Evolutionary conservation across 2,329 filamentous ascomycete genomes (phyloP), one percentile per base, ranked within the genome.

Genomic region (Drechslerella stenobrocha): DNA sequence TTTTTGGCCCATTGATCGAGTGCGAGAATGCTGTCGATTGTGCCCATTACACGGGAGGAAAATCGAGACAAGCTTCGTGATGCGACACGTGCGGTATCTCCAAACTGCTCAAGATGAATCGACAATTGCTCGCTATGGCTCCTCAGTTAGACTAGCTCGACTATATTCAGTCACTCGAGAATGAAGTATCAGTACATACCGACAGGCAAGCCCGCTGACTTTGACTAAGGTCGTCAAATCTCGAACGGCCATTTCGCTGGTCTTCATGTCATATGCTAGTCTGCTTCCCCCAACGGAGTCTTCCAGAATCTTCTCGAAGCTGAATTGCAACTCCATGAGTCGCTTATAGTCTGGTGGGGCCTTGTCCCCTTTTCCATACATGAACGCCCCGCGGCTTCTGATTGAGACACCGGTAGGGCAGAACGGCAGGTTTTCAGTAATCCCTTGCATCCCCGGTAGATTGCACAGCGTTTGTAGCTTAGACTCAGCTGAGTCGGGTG

Each of bases 201-300:
- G 42, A 71, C 71, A 70, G 34, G 64, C 69, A 56, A 47, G 53
- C 32, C 48, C 72, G 51, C 46, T 70, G 30, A 71, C 86, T 89
- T 76, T 81, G 30, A 95, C 87, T 44, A 90, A 80, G 23, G 84
- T 86, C 28, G 87, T 83, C 22, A 93, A 77, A 72, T 91, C 88
- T 37, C 88, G 83, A 32, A 93, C 85, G 0, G 86, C 85, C 1
- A 84, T 80, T 75, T 92, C 88, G 1, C 86, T 85, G 7, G 84
- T 82, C 77, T 90, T 91, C 84, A 93, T 90, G 71, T 89, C 87
- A 71, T 88, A 79, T 0, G 88, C 88, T 2, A 93, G 77, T 1
- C 83, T 84, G 1, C 85, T 83, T 0, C 85, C 83, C 20, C 84
- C 81, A 1, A 84, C 82, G 13, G 83, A 84, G 63, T 84, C 83